Base-by-base conservation (phyloP, 75 land plant species). In the Adiantum capillusveneris region DNA sequence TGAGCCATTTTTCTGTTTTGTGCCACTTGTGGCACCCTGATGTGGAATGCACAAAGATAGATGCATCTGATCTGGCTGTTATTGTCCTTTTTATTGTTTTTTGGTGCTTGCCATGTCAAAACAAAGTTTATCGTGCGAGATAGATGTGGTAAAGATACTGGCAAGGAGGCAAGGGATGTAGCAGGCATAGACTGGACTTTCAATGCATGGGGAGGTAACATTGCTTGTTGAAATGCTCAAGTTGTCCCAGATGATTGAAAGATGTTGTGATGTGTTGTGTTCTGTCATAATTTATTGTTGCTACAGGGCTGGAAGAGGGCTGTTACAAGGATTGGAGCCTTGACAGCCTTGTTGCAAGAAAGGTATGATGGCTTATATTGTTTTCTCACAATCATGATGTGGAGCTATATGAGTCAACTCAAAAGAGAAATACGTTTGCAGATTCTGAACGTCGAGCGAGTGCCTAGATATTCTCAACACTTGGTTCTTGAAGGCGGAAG, bases 101-200 rank as follows among this genome's bases (percentile, higher is more conserved):
- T n/a, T n/a, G n/a, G n/a, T n/a, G n/a, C n/a, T n/a, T n/a, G n/a
- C n/a, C n/a, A n/a, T n/a, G n/a, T n/a, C n/a, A n/a, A n/a, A n/a
- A n/a, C n/a, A n/a, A n/a, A 88, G 94, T 81, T 92, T 83, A 85
- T 88, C 56, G 73, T 85, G 30, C 48, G 43, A 25, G 74, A 77
- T 43, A 67, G 45, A 14, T 6, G 31, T 27, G 37, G 3, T 34
- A 9, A 9, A 34, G 37, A 9, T 5, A 5, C 9, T 34, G 37
- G 37, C 3, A 34, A 34, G 7, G 9, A 34, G 37, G 7, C 25
- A 9, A 58, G 64, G 24, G 68, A 58, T 13, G 62, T 85, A 64
- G 96, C 90, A 12, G 98, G 98, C 18, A 75, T 93, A 62, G 81
- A 89, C 59, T 93, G 98, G 96, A 75, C 54, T n/a, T 93, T 93